Evolutionary conservation across 371 early-diverging fungal genomes (phyloP), one percentile per base, ranked within the genome.

Genomic region (Enterospora canceri): DNA sequence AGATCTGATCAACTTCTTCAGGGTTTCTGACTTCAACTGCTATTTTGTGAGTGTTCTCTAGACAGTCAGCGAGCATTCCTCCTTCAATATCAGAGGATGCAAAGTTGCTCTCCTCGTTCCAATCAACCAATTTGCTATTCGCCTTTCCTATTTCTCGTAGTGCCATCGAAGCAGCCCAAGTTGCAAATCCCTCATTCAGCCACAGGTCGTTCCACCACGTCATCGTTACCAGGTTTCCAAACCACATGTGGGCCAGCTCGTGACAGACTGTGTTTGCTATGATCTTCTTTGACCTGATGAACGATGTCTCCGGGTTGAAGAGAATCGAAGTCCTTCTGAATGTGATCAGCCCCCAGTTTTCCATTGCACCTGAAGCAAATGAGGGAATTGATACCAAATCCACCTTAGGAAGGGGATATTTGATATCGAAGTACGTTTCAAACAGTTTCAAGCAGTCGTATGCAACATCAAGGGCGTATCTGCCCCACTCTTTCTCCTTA

Each of bases 101-200:
- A 79, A 90, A 92, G 29, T 61, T 65, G 16, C 68, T 70, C 72
- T 70, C 74, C 3, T 72, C 68, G 54, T 81, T 70, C 70, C 79
- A 77, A 33, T 66, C 64, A 12, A 70, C 57, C 18, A 75, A 54
- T 2, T 82, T 79, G 2, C 88, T 88, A 75, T 85, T 87, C 29
- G 90, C 67, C 58, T 86, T 79, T 67, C 88, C 86, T 29, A 86
- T 83, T 40, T 40, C n/a, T 12, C n/a, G n/a, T n/a, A 40, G n/a
- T 24, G 88, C 89, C 67, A 88, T 80, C 75, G 84, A 84, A 16
- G 89, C 90, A 16, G 90, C 87, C 83, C 88, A 90, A 0, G 91
- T 91, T 15, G 92, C 94, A 81, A 91, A 94, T 19, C 92, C 92
- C 80, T 94, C 94, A 80, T 92, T 91, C 35, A 94, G 84, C 91